phyloP scores from a whole-genome alignment of 1,139 yeast genomes.

The Magnusiomyces tetraspermus region DNA sequence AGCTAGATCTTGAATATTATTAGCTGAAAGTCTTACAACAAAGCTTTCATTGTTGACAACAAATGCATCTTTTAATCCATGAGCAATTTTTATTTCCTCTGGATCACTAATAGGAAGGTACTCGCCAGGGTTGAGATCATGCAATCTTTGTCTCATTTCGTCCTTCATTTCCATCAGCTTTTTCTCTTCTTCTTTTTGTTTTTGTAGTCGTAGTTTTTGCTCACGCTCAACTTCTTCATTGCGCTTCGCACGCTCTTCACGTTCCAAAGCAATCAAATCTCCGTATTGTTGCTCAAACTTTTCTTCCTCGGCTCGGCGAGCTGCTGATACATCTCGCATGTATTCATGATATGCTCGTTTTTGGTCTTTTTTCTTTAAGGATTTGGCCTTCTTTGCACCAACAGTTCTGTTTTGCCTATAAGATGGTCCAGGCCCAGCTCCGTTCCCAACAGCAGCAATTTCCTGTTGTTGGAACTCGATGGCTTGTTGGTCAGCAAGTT shows the following conservation, averaged over 20 bases:
- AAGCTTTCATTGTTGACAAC: slow-evolving; percentile 10
- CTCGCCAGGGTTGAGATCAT: slow-evolving; percentile 11
- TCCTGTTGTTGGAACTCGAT: slow-evolving; percentile 6
- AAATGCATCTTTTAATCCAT: slow-evolving; percentile 2
- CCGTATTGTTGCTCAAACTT: slow-evolving; percentile 12
- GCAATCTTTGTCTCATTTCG: slow-evolving; percentile 5
- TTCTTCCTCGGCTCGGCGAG: slow-evolving; percentile 14
- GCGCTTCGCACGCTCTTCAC: slow-evolving; percentile 9
- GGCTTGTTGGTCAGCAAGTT: slow-evolving; percentile 6
- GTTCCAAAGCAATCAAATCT: slow-evolving; percentile 11
- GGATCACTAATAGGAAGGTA: slow-evolving; percentile 1
- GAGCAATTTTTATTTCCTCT: slow-evolving; percentile 6
- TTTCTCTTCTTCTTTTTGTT: slow-evolving; percentile 12
- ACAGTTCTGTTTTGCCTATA: slow-evolving; percentile 8
- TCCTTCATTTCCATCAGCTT: slow-evolving; percentile 6
- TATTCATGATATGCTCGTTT: slow-evolving; percentile 16
- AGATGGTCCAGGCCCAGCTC: slow-evolving; percentile 8
- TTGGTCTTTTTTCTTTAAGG: slow-evolving; percentile 16
- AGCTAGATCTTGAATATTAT: slow-evolving; percentile 10
- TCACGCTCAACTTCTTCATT: slow-evolving; percentile 13
- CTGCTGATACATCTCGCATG: slow-evolving; percentile 11
- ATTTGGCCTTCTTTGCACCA: slow-evolving; percentile 17
- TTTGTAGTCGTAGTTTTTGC: slow-evolving; percentile 9
- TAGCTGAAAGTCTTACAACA: slow-evolving; percentile 9
- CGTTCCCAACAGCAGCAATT: slow-evolving; percentile 1